Evolutionary conservation across 179 eudicot species (phyloP), one percentile per base, ranked within the genome.

Genomic region (Vitellaria paradoxa): DNA sequence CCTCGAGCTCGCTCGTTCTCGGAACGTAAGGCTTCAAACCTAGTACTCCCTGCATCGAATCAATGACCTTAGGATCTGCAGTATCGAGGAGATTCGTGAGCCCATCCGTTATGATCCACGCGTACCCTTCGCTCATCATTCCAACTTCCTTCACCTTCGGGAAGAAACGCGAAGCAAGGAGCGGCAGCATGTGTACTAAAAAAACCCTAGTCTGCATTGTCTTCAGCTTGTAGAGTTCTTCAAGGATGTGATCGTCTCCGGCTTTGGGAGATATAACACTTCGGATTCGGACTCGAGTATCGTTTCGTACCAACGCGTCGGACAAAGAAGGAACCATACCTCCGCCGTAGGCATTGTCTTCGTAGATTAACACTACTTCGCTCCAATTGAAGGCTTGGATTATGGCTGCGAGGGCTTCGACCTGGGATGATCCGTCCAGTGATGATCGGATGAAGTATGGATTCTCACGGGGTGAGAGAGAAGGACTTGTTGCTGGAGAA

Each of bases 331-430:
- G 93, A 15, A 85, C 64, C 7, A 89, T 52, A 15, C 86, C 91
- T n/a, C 72, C 81, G 17, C 97, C 92, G 30, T 74, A 89, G 21
- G 78, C 82, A 64, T 68, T 82, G 76, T 83, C 86, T 45, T 87
- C 86, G 64, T 86, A 90, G 62, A 93, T 62, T 42, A 90, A 79
- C 2, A 83, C 91, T 3, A 85, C 87, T 66, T 87, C 78, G 49
- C 87, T 78, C 97, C 97, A 93, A 52, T 83, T 77, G 23, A 84
- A 89, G 59, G 88, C 84, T 66, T 88, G 82, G 21, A 91, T 73
- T 65, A 93, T 67, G 5, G 87, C 86, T 6, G 84, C 80, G 8
- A 93, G 81, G 77, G 91, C 86, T 56, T 83, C 40, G 10, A 84
- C 84, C 71, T 90, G 97, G 65, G 73, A 76, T 26, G 92, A 86